A percentile compares a stretch with the other conserved stretches of the same genome.
Evolutionary conservation across 805 yeast species (phyloP).

Genomic region (Grigorovia yakushimaensis): DNA sequence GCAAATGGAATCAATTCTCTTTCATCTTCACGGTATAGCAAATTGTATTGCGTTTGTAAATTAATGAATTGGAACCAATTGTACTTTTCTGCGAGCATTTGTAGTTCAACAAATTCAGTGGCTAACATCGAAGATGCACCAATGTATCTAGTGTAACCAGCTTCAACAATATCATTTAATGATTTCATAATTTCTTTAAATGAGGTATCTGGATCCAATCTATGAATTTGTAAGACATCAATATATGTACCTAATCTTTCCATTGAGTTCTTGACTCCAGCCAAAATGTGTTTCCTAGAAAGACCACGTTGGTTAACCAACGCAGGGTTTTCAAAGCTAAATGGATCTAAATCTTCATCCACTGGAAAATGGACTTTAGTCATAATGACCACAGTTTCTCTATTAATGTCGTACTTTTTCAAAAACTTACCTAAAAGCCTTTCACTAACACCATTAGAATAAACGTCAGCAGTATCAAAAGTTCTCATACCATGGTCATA

Average conservation of each 20-base stretch:
- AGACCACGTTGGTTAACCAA: constrained; percentile 30
- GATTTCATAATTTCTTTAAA: constrained; percentile 48
- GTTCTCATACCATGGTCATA: constrained; percentile 38
- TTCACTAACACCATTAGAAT: constrained; percentile 42
- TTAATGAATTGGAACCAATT: constrained; percentile 51
- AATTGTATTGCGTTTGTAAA: constrained; percentile 49
- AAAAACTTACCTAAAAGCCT: constrained; percentile 44
- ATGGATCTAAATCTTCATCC: constrained; percentile 15
- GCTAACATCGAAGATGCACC: constrained; percentile 59
- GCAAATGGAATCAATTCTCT: constrained; percentile 51
- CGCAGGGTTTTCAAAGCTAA: neutral
- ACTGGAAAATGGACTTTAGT: constrained; percentile 34
- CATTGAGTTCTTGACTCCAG: constrained; percentile 33
- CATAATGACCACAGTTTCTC: constrained; percentile 48
- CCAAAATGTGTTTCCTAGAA: constrained; percentile 40
- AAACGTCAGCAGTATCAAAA: constrained; percentile 42
- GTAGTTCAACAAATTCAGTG: constrained; percentile 44
- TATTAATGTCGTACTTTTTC: constrained; percentile 39
- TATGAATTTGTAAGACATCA: constrained; percentile 48
- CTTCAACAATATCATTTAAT: constrained; percentile 41
- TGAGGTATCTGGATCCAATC: constrained; percentile 39
- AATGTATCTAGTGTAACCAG: constrained; percentile 43
- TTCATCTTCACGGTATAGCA: constrained; percentile 53
- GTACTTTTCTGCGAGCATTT: constrained; percentile 44
- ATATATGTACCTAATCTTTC: constrained; percentile 39